Evolutionary conservation across 805 yeast genomes (phyloP).

Genomic region (Sugiyamaella lignohabitans): DNA sequence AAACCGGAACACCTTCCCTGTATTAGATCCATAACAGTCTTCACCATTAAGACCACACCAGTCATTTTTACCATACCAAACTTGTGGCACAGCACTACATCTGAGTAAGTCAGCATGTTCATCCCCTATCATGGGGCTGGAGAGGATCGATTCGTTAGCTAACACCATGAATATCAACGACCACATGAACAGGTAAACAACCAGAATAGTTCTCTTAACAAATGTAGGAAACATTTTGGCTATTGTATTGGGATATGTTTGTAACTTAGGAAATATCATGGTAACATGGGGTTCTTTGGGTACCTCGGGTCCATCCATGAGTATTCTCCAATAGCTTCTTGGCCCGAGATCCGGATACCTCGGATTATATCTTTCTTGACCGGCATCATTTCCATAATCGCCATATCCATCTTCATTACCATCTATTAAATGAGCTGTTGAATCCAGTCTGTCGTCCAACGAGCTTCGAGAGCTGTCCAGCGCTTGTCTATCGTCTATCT

Average conservation of each 20-base stretch:
- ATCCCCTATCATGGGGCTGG: constrained; percentile 19
- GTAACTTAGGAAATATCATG: constrained; percentile 11
- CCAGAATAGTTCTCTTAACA: constrained; percentile 1
- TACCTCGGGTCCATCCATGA: constrained; percentile 19
- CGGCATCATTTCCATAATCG: too few species aligned
- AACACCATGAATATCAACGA: constrained; percentile 14
- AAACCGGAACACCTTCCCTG: constrained; percentile 44
- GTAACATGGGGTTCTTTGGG: constrained; percentile 18
- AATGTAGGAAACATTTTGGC: constrained; percentile 1
- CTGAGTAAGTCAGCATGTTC: constrained; percentile 17
- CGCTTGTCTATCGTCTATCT: too few species aligned
- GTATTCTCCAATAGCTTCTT: constrained; percentile 11
- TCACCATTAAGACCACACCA: constrained; percentile 68
- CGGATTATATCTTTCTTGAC: neutral
- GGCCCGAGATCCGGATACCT: too few species aligned
- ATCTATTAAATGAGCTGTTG: too few species aligned
- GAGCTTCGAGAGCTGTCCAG: too few species aligned
- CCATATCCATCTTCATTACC: too few species aligned
- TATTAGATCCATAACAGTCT: constrained; percentile 42
- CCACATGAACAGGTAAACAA: constrained; percentile 21
- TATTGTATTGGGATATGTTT: constrained; percentile 14
- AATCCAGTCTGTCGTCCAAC: too few species aligned
- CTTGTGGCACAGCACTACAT: constrained; percentile 18
- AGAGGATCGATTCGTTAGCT: constrained; percentile 21
- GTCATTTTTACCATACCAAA: constrained; percentile 74